phyloP scores from a whole-genome alignment of 2,329 filamentous ascomycete genomes.

The Fusarium miscanthi region DNA sequence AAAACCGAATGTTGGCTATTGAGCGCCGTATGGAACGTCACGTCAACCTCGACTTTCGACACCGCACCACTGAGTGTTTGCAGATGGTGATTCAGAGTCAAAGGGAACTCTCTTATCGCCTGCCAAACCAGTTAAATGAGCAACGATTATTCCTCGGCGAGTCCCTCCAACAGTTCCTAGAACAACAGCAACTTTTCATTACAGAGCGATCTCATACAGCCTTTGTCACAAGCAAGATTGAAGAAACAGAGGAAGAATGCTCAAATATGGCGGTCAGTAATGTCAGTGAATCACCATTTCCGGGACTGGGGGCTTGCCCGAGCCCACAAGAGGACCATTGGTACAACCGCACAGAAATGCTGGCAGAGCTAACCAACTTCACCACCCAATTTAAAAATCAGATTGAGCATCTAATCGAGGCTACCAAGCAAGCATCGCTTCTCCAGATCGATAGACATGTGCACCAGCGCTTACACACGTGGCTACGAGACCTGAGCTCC shows the following conservation, averaged over 20 bases:
- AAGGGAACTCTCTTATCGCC: neutral
- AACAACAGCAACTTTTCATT: neutral
- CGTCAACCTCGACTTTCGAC: neutral
- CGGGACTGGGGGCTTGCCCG: neutral
- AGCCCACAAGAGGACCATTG: neutral
- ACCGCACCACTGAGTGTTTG: neutral
- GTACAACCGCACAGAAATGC: neutral
- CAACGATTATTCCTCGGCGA: neutral
- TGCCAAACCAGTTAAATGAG: neutral
- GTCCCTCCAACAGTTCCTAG: neutral
- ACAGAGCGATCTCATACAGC: accelerated
- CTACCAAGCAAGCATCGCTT: neutral
- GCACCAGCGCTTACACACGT: neutral
- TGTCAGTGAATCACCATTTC: accelerated
- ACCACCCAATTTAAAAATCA: neutral
- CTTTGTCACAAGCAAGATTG: neutral
- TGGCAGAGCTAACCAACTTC: neutral
- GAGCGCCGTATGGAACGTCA: neutral
- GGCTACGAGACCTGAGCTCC: neutral
- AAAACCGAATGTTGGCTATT: neutral
- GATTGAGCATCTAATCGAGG: neutral
- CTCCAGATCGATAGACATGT: neutral
- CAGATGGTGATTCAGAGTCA: neutral
- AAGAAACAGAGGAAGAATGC: accelerated
- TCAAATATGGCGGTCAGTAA: accelerated